Evolutionary conservation across 495 filamentous ascomycete genomes (phyloP).

Genomic region (Annulohypoxylon moriforme): DNA sequence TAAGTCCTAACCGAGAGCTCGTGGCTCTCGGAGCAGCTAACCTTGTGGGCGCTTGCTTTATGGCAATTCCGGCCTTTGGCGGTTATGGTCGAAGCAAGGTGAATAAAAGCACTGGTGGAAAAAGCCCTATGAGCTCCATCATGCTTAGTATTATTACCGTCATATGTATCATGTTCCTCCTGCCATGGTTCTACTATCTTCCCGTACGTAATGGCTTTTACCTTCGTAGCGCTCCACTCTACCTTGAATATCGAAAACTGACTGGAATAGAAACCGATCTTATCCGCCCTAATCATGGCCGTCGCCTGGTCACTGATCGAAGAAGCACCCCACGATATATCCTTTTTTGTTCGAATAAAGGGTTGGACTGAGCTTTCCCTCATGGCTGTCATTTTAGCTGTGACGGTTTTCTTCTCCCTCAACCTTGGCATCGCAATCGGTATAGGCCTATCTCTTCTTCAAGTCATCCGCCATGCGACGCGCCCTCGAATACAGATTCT

Average conservation of each 20-base stretch:
- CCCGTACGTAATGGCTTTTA: conserved; percentile 68
- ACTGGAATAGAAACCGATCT: conserved; percentile 82
- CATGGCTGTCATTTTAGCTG: conserved; percentile 87
- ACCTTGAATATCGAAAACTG: conserved; percentile 34
- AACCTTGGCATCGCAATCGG: conserved; percentile 89
- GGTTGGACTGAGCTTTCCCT: conserved; percentile 86
- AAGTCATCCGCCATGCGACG: conserved; percentile 88
- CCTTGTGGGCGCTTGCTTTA: conserved; percentile 88
- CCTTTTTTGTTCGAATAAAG: conserved; percentile 86
- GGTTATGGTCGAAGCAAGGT: conserved; percentile 97
- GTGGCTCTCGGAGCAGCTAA: conserved; percentile 94
- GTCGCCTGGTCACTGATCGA: conserved; percentile 95
- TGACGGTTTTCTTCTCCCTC: conserved; percentile 94
- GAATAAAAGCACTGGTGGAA: conserved; percentile 89
- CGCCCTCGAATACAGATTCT: conserved; percentile 97
- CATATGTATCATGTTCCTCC: conserved; percentile 78
- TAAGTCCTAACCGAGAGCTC: conserved; percentile 94
- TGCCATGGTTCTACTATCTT: conserved; percentile 94
- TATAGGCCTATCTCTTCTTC: conserved; percentile 86
- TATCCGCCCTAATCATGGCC: conserved; percentile 93
- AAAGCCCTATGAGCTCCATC: conserved; percentile 90
- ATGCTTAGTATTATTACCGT: conserved; percentile 85
- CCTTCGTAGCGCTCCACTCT: neutral
- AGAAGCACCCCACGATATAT: conserved; percentile 90
- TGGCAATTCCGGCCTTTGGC: conserved; percentile 91